Percentiles rank a stretch among this genome's conserved stretches.
Conservation (phyloP, 306 rosid genomes). For the Hylodesmum podocarpum region DNA sequence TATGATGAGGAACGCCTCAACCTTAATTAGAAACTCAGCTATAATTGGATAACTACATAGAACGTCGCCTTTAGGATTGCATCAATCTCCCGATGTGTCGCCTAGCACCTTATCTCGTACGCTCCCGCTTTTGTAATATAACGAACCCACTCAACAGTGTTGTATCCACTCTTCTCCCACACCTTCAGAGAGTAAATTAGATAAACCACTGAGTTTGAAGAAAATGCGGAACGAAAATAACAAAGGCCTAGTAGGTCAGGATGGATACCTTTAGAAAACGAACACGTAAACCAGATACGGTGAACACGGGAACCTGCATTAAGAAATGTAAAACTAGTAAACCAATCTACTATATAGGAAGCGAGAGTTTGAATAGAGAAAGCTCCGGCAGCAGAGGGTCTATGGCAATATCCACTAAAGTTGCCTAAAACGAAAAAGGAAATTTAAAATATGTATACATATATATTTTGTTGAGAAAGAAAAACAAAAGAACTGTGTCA, state of each 20-base stretch:
- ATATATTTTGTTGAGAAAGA: background rate
- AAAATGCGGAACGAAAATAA: background rate
- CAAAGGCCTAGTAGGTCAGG: background rate
- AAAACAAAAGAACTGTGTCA: background rate
- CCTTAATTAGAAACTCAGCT: conserved; percentile 21
- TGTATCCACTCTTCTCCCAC: conserved; percentile 99
- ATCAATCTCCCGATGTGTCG: conserved; percentile 29
- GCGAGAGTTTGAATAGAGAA: background rate
- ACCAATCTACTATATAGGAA: conserved; percentile 3
- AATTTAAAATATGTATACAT: background rate
- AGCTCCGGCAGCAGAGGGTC: background rate
- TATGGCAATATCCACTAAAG: conserved; percentile 11
- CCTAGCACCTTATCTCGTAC: conserved; percentile 85
- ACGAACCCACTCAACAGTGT: conserved; percentile 99
- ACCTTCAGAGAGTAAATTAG: conserved; percentile 54
- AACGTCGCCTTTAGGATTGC: conserved; percentile 4
- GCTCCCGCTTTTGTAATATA: conserved; percentile 96
- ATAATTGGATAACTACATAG: conserved; percentile 11
- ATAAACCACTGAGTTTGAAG: background rate
- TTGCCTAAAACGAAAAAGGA: background rate
- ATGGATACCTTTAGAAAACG: conserved; percentile 86
- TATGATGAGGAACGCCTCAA: conserved; percentile 20
- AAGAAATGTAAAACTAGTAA: conserved; percentile 6
- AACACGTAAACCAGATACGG: conserved; percentile 94
- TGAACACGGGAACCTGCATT: conserved; percentile 85